These are phyloP conservation scores for Fomitopsis pinicola DNA, from an alignment of 1,284 basidiomycete genomes.

Conservation along the genomic window DNA sequence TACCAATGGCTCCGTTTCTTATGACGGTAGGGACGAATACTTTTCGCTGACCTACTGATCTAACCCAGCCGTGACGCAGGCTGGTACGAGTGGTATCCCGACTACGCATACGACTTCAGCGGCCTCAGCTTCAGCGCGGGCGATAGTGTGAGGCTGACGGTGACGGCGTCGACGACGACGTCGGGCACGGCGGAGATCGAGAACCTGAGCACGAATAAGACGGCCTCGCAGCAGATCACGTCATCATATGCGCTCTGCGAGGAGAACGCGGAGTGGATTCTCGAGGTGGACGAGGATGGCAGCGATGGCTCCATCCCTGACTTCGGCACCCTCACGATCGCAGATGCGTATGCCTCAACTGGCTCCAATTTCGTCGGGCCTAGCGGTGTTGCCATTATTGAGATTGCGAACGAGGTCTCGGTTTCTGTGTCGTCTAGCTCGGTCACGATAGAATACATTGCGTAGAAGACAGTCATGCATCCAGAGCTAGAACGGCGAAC, in stretches of 20 bases:
- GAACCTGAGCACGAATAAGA: conserved; percentile 27
- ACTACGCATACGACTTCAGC: conserved; percentile 29
- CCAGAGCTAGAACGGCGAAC: no score
- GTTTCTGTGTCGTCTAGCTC: conserved; percentile 16
- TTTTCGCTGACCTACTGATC: background rate
- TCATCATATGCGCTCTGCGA: conserved; percentile 29
- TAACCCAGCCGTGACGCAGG: conserved; percentile 14
- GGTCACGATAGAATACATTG: conserved; percentile 24
- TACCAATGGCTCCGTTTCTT: conserved; percentile 17
- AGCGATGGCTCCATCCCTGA: conserved; percentile 31
- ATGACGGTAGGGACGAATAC: conserved; percentile 17
- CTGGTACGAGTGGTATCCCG: conserved; percentile 38
- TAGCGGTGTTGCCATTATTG: conserved; percentile 24
- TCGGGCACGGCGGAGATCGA: conserved; percentile 26
- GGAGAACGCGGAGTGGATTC: conserved; percentile 11
- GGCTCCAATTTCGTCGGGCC: conserved; percentile 26
- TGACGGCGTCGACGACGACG: conserved; percentile 24
- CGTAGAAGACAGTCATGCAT: no score
- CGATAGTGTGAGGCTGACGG: conserved; percentile 27
- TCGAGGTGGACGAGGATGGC: conserved; percentile 33
- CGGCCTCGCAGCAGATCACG: conserved; percentile 25
- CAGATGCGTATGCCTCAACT: background rate
- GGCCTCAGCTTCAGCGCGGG: conserved; percentile 28
- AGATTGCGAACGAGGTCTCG: conserved; percentile 26
- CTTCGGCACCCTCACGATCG: conserved; percentile 19